These are phyloP conservation scores for Camillea tinctor DNA, from an alignment of 2,329 filamentous ascomycete species.

Conservation along the genomic window DNA sequence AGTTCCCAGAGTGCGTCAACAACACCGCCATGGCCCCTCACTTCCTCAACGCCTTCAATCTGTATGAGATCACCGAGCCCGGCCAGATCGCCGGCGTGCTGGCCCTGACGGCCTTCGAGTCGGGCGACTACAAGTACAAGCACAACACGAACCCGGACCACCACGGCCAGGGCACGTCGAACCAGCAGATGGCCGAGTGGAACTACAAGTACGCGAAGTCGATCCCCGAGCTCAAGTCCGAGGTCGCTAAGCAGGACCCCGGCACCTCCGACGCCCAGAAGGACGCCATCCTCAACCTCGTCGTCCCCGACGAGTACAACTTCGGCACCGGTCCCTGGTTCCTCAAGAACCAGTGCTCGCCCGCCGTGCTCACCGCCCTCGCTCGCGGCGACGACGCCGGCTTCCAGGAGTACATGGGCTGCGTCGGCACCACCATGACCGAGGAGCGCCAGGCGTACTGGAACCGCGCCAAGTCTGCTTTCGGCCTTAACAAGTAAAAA, in stretches of 20 bases:
- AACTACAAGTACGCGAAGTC: conserved; percentile 49
- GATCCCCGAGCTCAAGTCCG: conserved; percentile 37
- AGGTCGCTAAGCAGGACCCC: conserved; percentile 35
- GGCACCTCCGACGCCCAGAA: conserved; percentile 34
- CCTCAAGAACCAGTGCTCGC: conserved; percentile 43
- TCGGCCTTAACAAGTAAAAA: too few relatives aligned
- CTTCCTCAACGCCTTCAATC: conserved; percentile 55
- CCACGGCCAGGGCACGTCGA: conserved; percentile 68
- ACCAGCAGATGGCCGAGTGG: conserved; percentile 49
- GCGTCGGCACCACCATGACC: conserved; percentile 40
- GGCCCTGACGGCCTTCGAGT: conserved; percentile 70
- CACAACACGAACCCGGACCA: conserved; percentile 58
- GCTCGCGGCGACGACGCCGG: conserved; percentile 39
- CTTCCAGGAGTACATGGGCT: conserved; percentile 47
- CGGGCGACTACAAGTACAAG: conserved; percentile 67
- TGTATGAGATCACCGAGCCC: conserved; percentile 53
- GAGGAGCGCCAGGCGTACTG: conserved; percentile 42
- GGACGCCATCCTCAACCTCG: conserved; percentile 42
- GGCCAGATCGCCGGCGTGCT: conserved; percentile 69
- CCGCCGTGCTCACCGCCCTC: conserved; percentile 34
- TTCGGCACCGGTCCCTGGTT: conserved; percentile 56
- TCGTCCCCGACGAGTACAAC: conserved; percentile 50
- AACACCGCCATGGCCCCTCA: conserved; percentile 59
- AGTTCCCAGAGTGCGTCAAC: conserved; percentile 61
- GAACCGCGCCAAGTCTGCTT: conserved; percentile 46